Percentiles rank a stretch among this genome's conserved stretches.
These are phyloP conservation scores for Ophiostoma piceae DNA, from an alignment of 2,329 filamentous ascomycete species.

Conservation along the genomic window DNA sequence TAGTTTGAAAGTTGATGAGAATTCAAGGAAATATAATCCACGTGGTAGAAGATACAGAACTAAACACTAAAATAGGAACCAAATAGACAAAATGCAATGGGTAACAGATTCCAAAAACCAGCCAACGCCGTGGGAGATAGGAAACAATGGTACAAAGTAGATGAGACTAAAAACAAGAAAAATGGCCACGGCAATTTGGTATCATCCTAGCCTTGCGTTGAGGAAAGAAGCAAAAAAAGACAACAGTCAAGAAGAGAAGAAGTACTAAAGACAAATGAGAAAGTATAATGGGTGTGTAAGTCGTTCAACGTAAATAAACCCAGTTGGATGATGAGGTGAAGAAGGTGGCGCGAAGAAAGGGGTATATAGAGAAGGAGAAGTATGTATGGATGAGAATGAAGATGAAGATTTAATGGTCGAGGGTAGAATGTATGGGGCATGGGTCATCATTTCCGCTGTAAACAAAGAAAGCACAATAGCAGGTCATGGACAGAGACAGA, in stretches of 20 bases:
- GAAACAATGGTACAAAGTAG: conserved; percentile 8
- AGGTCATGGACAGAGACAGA: neutral
- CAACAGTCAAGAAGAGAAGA: neutral
- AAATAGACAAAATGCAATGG: neutral
- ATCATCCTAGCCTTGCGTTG: conserved; percentile 8
- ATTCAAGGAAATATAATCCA: neutral
- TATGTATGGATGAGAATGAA: conserved; percentile 1
- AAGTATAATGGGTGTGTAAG: neutral
- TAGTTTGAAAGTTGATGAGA: neutral
- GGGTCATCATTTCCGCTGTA: neutral
- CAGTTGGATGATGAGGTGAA: neutral
- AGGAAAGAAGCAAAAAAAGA: conserved; percentile 3
- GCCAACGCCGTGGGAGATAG: conserved; percentile 7
- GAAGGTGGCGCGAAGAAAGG: neutral
- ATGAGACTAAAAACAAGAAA: neutral
- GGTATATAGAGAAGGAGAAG: conserved; percentile 14
- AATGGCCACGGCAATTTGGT: neutral
- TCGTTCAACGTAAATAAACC: conserved; percentile 5
- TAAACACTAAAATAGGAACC: neutral
- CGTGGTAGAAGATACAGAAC: neutral
- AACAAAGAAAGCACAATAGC: conserved; percentile 9
- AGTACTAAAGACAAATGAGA: conserved; percentile 5
- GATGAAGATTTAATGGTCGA: neutral
- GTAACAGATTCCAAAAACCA: neutral
- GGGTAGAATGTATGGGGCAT: neutral